These are phyloP conservation scores for Sphaerobolus stellatus DNA, from an alignment of 1,284 basidiomycete genomes.

Conservation along the genomic window DNA sequence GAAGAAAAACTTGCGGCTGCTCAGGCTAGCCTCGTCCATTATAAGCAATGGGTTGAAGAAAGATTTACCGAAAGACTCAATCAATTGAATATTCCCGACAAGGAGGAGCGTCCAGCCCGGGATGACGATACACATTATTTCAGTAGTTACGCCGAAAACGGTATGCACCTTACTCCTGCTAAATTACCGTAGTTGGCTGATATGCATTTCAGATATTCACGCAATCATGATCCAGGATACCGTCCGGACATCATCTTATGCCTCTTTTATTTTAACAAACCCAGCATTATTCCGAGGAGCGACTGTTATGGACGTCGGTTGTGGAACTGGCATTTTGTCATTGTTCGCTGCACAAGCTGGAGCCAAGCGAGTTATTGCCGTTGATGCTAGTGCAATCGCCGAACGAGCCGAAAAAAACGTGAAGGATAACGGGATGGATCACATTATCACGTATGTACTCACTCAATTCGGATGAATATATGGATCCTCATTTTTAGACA, in stretches of 20 bases:
- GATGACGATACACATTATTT: slow-evolving; percentile 97
- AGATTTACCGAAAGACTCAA: slow-evolving; percentile 46
- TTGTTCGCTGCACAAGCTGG: slow-evolving; percentile 91
- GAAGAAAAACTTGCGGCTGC: slow-evolving; percentile 53
- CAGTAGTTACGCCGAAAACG: slow-evolving; percentile 89
- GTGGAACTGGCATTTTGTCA: slow-evolving; percentile 91
- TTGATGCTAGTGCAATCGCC: slow-evolving; percentile 91
- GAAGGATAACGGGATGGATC: slow-evolving; percentile 73
- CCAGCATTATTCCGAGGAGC: slow-evolving; percentile 82
- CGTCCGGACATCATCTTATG: slow-evolving; percentile 92
- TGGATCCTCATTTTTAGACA: slow-evolving; percentile 25
- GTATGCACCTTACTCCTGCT: slow-evolving; percentile 41
- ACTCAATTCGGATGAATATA: slow-evolving; percentile 8
- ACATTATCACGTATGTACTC: slow-evolving; percentile 67
- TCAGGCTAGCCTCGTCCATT: slow-evolving; percentile 57
- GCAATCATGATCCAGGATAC: slow-evolving; percentile 83
- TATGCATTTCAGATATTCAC: slow-evolving; percentile 59
- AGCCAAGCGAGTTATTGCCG: slow-evolving; percentile 89
- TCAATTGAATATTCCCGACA: slow-evolving; percentile 39
- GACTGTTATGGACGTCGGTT: slow-evolving; percentile 92
- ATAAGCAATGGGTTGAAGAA: slow-evolving; percentile 51
- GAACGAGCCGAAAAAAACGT: slow-evolving; percentile 82
- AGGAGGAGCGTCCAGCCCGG: slow-evolving; percentile 29
- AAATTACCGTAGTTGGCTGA: neutral
- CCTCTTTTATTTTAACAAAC: slow-evolving; percentile 87